Percentiles rank a stretch among this genome's conserved stretches.
Evolutionary conservation across 331 rosid species (phyloP).

Genomic region (Acacia pycnantha): DNA sequence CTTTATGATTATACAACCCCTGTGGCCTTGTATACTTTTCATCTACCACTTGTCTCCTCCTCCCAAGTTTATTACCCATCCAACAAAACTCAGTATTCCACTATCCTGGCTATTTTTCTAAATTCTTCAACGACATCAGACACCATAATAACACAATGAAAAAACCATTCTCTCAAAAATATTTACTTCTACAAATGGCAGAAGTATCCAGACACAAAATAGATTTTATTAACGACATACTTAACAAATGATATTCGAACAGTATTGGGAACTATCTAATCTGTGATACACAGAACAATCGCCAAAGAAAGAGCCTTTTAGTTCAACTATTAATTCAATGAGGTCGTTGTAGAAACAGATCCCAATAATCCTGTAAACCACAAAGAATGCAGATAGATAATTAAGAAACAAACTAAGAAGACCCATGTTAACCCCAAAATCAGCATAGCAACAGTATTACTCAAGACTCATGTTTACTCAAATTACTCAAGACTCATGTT

Average conservation of each 20-base stretch:
- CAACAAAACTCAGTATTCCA: constrained; percentile 34
- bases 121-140: constrained; percentile 39
- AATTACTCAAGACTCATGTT: constrained; percentile 16
- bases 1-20: constrained; percentile 93
- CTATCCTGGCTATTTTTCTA: constrained; percentile 22
- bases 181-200: constrained; percentile 28
- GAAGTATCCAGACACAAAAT: constrained; percentile 20
- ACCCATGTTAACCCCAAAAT: not conserved
- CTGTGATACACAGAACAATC: constrained; percentile 13
- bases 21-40: constrained; percentile 93
- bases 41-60: constrained; percentile 91
- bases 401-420: not conserved
- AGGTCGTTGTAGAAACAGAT: constrained; percentile 23
- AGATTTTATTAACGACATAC: constrained; percentile 25
- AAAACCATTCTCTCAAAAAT: constrained; percentile 32
- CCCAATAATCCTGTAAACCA: constrained; percentile 19
- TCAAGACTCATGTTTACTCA: constrained; percentile 5
- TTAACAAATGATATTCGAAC: not conserved
- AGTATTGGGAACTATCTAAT: not conserved
- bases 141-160: constrained; percentile 19
- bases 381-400: constrained; percentile 1
- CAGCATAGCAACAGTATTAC: not conserved
- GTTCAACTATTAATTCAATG: not conserved
- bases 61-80: constrained; percentile 99
- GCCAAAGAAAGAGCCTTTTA: not conserved